phyloP scores from a whole-genome alignment of 371 early-diverging fungal genomes.

The Conidiobolus incongruus region DNA sequence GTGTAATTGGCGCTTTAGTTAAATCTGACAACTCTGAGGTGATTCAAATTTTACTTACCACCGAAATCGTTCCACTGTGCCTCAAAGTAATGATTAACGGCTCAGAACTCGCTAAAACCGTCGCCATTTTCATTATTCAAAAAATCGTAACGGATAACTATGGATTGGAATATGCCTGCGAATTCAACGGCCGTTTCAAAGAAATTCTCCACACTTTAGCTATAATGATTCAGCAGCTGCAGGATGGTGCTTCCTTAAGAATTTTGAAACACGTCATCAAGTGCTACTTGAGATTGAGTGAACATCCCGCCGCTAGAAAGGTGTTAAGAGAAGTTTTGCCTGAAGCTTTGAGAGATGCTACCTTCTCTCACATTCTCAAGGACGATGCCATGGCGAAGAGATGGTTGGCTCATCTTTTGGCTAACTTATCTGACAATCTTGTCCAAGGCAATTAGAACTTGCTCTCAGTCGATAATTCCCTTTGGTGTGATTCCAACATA shows the following conservation, averaged over 20 bases:
- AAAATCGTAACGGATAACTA: conserved; percentile 86
- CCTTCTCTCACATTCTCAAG: conserved; percentile 50
- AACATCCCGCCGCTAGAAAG: conserved; percentile 75
- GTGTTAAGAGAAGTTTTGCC: conserved; percentile 75
- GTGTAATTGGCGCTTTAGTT: conserved; percentile 90
- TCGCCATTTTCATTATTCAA: conserved; percentile 93
- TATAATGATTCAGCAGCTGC: conserved; percentile 81
- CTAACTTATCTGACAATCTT: too few relatives aligned
- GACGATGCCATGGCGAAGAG: conserved; percentile 67
- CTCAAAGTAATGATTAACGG: conserved; percentile 97
- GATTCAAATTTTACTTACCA: conserved; percentile 81
- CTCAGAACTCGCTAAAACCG: conserved; percentile 89
- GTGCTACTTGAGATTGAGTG: conserved; percentile 84
- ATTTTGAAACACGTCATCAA: conserved; percentile 87
- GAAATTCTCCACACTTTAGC: conserved; percentile 90
- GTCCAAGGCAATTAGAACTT: too few relatives aligned
- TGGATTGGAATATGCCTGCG: conserved; percentile 93
- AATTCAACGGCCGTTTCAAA: conserved; percentile 92
- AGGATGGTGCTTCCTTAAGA: conserved; percentile 62
- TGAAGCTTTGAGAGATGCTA: conserved; percentile 53
- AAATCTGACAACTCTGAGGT: conserved; percentile 93
- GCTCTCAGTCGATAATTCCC: too few relatives aligned
- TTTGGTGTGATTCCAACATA: too few relatives aligned
- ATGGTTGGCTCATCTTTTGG: conserved; percentile 33
- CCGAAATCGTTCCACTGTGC: conserved; percentile 96